Conservation (phyloP, 352 stramenopile genomes). For the Thraustochytrium sp. region DNA sequence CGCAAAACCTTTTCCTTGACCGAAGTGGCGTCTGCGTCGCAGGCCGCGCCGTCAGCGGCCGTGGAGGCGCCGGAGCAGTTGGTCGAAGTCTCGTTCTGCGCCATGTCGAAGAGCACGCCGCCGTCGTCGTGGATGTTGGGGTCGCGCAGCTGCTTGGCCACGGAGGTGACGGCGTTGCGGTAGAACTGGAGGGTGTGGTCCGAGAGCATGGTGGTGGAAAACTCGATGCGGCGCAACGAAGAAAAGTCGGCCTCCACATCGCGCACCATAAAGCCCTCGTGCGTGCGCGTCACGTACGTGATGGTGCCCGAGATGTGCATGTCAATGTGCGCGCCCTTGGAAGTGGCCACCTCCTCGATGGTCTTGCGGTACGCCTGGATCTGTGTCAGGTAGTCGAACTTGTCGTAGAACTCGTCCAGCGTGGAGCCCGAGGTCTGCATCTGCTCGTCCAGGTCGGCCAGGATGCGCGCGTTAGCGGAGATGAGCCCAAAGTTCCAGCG, state of each 20-base stretch:
- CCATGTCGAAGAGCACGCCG: neutral
- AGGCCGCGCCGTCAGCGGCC: neutral
- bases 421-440: neutral
- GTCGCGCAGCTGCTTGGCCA: neutral
- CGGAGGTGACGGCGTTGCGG: neutral
- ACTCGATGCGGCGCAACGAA: neutral
- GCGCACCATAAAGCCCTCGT: neutral
- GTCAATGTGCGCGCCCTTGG: constrained; percentile 4
- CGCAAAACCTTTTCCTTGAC: too few relatives aligned
- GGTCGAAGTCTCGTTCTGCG: too few relatives aligned
- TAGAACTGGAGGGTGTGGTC: constrained; percentile 24
- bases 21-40: too few relatives aligned
- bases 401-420: constrained; percentile 31
- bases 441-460: neutral
- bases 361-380: constrained; percentile 6
- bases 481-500: constrained; percentile 39
- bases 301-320: constrained; percentile 19
- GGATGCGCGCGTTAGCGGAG: neutral
- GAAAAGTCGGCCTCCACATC: neutral
- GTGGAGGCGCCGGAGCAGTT: too few relatives aligned
- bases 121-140: neutral
- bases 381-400: constrained; percentile 1
- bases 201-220: constrained; percentile 13
- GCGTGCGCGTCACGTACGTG: neutral
- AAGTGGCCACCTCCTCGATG: neutral